Conservation (phyloP, 148 eudicot species). For the Pouteria glomerata region DNA sequence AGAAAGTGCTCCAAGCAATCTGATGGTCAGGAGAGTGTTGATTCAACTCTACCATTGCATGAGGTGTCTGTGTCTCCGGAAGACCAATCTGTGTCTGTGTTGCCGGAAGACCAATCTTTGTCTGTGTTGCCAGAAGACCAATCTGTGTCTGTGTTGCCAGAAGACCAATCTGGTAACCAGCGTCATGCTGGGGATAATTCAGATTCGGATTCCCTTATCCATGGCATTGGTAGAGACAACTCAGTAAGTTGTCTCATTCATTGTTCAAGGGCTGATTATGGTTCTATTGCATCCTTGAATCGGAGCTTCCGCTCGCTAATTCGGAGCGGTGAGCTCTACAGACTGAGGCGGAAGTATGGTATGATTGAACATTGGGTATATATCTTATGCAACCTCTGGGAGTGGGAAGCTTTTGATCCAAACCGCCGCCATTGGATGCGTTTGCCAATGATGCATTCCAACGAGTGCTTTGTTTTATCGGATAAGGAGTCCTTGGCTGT, state of each 20-base stretch:
- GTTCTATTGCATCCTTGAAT: constrained; percentile 56
- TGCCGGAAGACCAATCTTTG: background rate
- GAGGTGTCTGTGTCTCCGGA: background rate
- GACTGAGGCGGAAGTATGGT: constrained; percentile 39
- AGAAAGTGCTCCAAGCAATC: constrained; percentile 31
- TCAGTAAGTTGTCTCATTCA: constrained; percentile 51
- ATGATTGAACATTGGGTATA: constrained; percentile 77
- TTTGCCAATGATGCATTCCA: constrained; percentile 54
- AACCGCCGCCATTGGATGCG: constrained; percentile 49
- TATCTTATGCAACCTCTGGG: constrained; percentile 60
- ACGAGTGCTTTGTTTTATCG: constrained; percentile 55
- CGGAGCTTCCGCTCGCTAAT: constrained; percentile 44
- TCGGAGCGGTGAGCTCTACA: constrained; percentile 49
- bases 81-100: background rate
- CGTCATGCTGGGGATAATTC: background rate
- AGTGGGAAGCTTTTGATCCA: constrained; percentile 91
- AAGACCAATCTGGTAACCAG: background rate
- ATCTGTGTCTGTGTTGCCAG: too few species aligned
- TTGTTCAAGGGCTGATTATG: constrained; percentile 74
- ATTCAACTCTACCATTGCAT: constrained; percentile 9
- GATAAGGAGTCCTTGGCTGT: constrained; percentile 91
- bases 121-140: background rate
- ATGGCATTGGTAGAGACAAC: constrained; percentile 44
- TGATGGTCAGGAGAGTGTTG: constrained; percentile 16
- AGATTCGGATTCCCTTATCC: constrained; percentile 28